Percentiles rank a stretch among this genome's conserved stretches.
Evolutionary conservation across 805 yeast species (phyloP).

Genomic region (Yamadazyma akitaensis): DNA sequence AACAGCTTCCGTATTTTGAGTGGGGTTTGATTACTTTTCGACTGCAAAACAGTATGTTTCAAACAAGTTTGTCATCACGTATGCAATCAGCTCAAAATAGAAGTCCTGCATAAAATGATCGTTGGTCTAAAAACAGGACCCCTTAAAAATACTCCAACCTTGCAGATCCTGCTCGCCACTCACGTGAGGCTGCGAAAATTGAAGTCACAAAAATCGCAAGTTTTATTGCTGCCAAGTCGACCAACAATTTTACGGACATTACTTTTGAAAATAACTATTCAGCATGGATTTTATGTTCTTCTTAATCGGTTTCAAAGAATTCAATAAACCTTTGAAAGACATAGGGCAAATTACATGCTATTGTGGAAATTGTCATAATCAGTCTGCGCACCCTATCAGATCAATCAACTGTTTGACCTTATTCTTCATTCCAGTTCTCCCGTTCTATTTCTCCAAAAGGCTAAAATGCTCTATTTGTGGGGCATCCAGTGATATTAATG

Average conservation of each 20-base stretch:
- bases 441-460: constrained; percentile 51
- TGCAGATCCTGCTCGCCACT: neutral
- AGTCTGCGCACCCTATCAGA: constrained; percentile 49
- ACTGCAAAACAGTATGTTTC: too few species aligned
- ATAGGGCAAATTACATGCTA: constrained; percentile 34
- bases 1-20: too few species aligned
- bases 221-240: constrained; percentile 2
- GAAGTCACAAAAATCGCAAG: neutral
- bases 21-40: too few species aligned
- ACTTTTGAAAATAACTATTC: neutral
- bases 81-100: neutral
- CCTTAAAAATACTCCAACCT: neutral
- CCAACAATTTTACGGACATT: neutral
- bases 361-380: constrained; percentile 61
- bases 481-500: constrained; percentile 31
- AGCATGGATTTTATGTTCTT: constrained; percentile 31
- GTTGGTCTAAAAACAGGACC: neutral
- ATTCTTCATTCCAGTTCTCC: constrained; percentile 54
- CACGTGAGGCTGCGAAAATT: constrained; percentile 2
- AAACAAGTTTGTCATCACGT: too few species aligned
- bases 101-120: neutral
- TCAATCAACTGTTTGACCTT: constrained; percentile 51
- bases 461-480: constrained; percentile 51
- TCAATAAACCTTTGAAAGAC: constrained; percentile 29
- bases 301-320: constrained; percentile 33